Evolutionary conservation across 1,139 yeast species (phyloP).

Genomic region (Yamadazyma dushanensis): DNA sequence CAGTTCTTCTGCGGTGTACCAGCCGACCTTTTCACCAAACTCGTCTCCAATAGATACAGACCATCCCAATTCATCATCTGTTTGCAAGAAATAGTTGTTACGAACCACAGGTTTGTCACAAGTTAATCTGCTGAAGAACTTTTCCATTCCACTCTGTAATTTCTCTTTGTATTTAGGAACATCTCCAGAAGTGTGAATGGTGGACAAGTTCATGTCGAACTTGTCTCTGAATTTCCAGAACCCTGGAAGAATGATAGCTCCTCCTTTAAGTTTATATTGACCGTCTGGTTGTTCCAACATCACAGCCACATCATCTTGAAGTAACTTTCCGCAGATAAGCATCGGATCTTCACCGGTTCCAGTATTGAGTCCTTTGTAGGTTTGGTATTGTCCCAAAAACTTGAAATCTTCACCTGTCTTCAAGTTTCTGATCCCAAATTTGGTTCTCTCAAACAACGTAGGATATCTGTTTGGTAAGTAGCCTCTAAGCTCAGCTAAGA

Average conservation of each 20-base stretch:
- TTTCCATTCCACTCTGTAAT: constrained; percentile 62
- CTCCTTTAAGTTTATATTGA: constrained; percentile 55
- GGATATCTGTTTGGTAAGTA: constrained; percentile 64
- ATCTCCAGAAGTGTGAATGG: constrained; percentile 63
- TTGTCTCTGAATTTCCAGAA: constrained; percentile 66
- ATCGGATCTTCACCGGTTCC: constrained; percentile 49
- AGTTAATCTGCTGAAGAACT: constrained; percentile 55
- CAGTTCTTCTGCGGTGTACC: constrained; percentile 61
- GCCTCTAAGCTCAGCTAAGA: constrained; percentile 50
- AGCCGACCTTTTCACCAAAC: constrained; percentile 47
- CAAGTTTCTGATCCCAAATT: constrained; percentile 49
- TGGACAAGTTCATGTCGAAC: constrained; percentile 49
- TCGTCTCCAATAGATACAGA: constrained; percentile 63
- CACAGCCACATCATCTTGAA: constrained; percentile 70
- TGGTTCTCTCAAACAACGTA: constrained; percentile 45
- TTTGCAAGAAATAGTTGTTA: constrained; percentile 66
- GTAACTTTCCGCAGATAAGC: constrained; percentile 54
- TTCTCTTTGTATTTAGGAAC: constrained; percentile 64
- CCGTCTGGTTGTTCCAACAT: constrained; percentile 62
- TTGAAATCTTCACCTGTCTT: constrained; percentile 48
- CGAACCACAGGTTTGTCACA: constrained; percentile 61
- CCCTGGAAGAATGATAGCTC: constrained; percentile 63
- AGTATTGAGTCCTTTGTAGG: constrained; percentile 14
- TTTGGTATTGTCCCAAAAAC: constrained; percentile 16
- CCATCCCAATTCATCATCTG: constrained; percentile 65